Evolutionary conservation across 305 asterid genomes (phyloP).

Genomic region (Ajuga reptans): DNA sequence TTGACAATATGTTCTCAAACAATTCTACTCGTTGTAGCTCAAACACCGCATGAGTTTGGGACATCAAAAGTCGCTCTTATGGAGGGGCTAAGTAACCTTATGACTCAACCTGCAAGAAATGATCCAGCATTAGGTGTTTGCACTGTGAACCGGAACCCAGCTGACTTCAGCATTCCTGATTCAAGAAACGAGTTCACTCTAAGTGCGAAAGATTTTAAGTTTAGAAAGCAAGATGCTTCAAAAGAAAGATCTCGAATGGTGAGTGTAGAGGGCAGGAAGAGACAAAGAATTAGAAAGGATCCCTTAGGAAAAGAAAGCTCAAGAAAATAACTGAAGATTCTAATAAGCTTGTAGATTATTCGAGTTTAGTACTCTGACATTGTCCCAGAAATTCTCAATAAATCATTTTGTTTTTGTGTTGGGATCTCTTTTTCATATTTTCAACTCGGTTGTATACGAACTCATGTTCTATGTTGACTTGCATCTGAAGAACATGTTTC

Average conservation of each 20-base stretch:
- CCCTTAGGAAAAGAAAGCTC: conserved; percentile 22
- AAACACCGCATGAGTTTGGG: conserved; percentile 24
- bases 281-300: conserved; percentile 30
- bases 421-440: neutral
- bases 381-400: neutral
- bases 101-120: conserved; percentile 7
- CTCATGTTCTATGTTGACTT: no score
- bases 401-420: neutral
- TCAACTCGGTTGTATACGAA: neutral
- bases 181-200: conserved; percentile 49
- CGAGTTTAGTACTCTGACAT: neutral
- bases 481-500: no score
- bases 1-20: conserved; percentile 4
- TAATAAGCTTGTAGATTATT: neutral
- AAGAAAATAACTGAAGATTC: conserved; percentile 18
- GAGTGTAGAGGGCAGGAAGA: conserved; percentile 31
- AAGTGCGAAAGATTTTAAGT: conserved; percentile 40
- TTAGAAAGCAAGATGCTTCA: conserved; percentile 25
- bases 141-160: conserved; percentile 59
- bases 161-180: conserved; percentile 57
- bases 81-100: conserved; percentile 16
- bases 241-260: conserved; percentile 16
- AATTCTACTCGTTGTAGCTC: conserved; percentile 17
- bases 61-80: conserved; percentile 21
- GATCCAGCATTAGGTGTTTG: conserved; percentile 29